These are phyloP conservation scores for Bombardia bombarda DNA, from an alignment of 495 filamentous ascomycete genomes.

Conservation along the genomic window DNA sequence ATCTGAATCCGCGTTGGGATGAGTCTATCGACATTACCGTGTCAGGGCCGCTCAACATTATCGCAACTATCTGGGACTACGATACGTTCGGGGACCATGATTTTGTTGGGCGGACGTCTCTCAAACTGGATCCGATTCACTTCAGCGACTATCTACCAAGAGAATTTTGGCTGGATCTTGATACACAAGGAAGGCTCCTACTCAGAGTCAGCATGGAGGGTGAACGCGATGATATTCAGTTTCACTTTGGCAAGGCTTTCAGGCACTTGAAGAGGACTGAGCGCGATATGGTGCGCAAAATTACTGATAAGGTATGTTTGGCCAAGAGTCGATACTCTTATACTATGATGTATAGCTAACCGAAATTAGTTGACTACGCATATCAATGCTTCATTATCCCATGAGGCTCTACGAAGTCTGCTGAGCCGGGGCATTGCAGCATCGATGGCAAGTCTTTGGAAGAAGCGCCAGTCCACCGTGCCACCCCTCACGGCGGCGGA, in stretches of 20 bases:
- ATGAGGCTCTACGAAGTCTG: constrained; percentile 65
- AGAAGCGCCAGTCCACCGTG: constrained; percentile 42
- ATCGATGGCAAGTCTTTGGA: constrained; percentile 74
- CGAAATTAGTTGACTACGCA: constrained; percentile 72
- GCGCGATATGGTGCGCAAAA: constrained; percentile 94
- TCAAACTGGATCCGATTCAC: constrained; percentile 90
- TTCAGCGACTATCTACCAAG: constrained; percentile 92
- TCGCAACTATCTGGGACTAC: constrained; percentile 98
- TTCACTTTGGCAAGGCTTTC: constrained; percentile 97
- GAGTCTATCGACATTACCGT: constrained; percentile 95
- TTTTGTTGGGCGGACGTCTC: constrained; percentile 86
- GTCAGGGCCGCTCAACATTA: constrained; percentile 81
- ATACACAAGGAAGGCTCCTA: constrained; percentile 86
- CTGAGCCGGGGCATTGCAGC: constrained; percentile 68
- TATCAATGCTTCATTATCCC: constrained; percentile 84
- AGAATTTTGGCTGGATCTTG: constrained; percentile 96
- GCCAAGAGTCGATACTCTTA: not conserved
- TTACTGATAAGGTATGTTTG: constrained; percentile 85
- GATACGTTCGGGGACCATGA: constrained; percentile 97
- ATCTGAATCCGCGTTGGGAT: constrained; percentile 95
- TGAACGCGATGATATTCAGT: constrained; percentile 95
- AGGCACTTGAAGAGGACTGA: constrained; percentile 89
- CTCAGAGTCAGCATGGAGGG: constrained; percentile 97
- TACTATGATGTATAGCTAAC: constrained; percentile 11
- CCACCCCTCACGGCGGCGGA: constrained; percentile 60